These are phyloP conservation scores for Phoma sp. DNA, from an alignment of 2,329 filamentous ascomycete genomes.

Conservation along the genomic window DNA sequence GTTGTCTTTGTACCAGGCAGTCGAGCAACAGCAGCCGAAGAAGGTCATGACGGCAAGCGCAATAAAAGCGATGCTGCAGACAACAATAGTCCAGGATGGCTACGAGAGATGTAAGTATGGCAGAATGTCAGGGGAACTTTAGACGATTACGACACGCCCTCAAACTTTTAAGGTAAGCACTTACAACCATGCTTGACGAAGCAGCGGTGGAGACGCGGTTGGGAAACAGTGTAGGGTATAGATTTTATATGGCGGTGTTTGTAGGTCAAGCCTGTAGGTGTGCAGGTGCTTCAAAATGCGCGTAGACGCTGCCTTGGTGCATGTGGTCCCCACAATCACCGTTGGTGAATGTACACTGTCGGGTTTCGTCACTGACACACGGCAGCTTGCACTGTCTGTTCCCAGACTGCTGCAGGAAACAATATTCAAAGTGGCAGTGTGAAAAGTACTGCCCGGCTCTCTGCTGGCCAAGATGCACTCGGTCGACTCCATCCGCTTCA, in stretches of 20 bases:
- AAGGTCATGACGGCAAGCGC: not conserved
- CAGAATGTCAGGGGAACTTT: no score
- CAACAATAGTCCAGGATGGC: not conserved
- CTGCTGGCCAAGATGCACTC: not conserved
- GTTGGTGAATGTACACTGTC: not conserved
- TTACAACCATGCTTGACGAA: not conserved
- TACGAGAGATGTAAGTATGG: not conserved
- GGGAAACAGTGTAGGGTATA: not conserved
- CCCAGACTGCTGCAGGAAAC: not conserved
- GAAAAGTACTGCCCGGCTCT: no score
- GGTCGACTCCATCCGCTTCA: not conserved
- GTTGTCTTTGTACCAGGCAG: no score
- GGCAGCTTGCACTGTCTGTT: not conserved
- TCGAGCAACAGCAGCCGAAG: not conserved
- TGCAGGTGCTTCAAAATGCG: not conserved
- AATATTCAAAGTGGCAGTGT: not conserved
- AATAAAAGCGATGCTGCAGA: not conserved
- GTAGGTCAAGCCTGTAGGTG: not conserved
- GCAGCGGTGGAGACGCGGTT: not conserved
- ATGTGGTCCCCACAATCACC: not conserved
- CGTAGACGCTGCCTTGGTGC: not conserved
- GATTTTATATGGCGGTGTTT: not conserved
- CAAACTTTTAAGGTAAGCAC: not conserved
- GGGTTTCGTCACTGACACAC: not conserved
- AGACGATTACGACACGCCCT: no score